Conservation (phyloP, 2,329 filamentous ascomycete genomes). For the Ophiosphaerella korrae region DNA sequence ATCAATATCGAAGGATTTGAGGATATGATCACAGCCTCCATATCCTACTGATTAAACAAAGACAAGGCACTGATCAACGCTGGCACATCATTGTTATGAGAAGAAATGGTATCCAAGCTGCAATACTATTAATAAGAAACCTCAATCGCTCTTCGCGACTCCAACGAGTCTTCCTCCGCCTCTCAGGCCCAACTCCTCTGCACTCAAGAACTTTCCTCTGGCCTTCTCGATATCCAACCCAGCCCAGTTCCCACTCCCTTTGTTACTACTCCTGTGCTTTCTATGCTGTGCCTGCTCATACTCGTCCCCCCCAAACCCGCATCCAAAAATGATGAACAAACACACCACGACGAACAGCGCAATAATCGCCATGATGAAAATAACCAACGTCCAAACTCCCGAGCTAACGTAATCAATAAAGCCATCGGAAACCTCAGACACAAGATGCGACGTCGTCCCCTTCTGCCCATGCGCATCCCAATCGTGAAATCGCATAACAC, state of each 20-base stretch:
- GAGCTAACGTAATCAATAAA: slow-evolving; percentile 27
- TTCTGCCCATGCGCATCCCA: slow-evolving; percentile 39
- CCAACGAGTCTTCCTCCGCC: slow-evolving; percentile 34
- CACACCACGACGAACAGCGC: slow-evolving; percentile 32
- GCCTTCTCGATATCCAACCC: slow-evolving; percentile 28
- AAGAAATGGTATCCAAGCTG: no score
- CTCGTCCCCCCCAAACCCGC: slow-evolving; percentile 31
- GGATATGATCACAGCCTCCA: no score
- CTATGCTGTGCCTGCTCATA: slow-evolving; percentile 35
- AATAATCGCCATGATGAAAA: slow-evolving; percentile 29
- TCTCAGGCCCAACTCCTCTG: slow-evolving; percentile 35
- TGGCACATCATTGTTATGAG: no score
- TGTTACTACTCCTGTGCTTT: slow-evolving; percentile 22
- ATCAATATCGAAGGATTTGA: no score
- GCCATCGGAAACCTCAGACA: slow-evolving; percentile 9
- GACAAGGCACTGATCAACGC: no score
- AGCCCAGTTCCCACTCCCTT: slow-evolving; percentile 10
- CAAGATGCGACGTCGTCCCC: slow-evolving; percentile 29
- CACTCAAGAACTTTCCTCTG: slow-evolving; percentile 28
- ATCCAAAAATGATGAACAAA: slow-evolving; percentile 33
- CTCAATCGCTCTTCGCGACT: slow-evolving; percentile 42
- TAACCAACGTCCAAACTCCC: slow-evolving; percentile 31
- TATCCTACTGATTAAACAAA: no score
- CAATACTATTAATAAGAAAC: neutral
- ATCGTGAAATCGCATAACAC: slow-evolving; percentile 34